Evolutionary conservation across 1,139 yeast species (phyloP), one percentile per base, ranked within the genome.

Genomic region (Hemisphaericaspora lyxosophila): DNA sequence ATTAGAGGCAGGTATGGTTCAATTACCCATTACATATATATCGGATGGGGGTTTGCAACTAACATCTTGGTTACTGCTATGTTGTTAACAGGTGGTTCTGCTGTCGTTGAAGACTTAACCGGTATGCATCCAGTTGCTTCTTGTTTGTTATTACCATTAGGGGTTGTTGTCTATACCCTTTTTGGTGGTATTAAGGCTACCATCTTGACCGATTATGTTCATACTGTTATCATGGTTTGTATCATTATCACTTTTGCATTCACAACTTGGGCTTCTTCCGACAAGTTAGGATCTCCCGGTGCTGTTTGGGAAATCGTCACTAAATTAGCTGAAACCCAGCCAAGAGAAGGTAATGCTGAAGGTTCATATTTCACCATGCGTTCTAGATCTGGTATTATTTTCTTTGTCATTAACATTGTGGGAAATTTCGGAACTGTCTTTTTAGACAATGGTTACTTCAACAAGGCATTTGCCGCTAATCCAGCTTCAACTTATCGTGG

Each of bases 151-250:
- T 70, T 88, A 36, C 96, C 96, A 2, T 64, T 88, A 22, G 95
- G 95, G 47, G 95, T 86, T 34, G 81, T 86, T 27, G 63, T 85
- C 31, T 88, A 87, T 62, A 88, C 96, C 3, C 62, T 87, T 40
- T 84, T 85, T 49, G 96, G 96, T 45, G 96, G 96, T 53, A 77
- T 89, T 53, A 87, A 85, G 59, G 95, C 96, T 18, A 88, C 96
- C 4, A 86, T 88, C 61, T 67, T 88, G 54, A 87, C 96, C 6
- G 97, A 88, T 60, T 89, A 85, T 56, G 78, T 81, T 40, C 96
- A 88, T 62, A 88, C 80, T 2, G 79, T 51, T 36, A 79, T 80
- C 36, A 78, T 82, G 53, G 69, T 81, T 33, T 73, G 77, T 31
- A 79, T 83, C 48, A 73, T 82, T 39, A 59, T 82, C 60, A 68